These are phyloP conservation scores for Colletotrichum sp. DNA, from an alignment of 2,329 filamentous ascomycete genomes.

Conservation along the genomic window DNA sequence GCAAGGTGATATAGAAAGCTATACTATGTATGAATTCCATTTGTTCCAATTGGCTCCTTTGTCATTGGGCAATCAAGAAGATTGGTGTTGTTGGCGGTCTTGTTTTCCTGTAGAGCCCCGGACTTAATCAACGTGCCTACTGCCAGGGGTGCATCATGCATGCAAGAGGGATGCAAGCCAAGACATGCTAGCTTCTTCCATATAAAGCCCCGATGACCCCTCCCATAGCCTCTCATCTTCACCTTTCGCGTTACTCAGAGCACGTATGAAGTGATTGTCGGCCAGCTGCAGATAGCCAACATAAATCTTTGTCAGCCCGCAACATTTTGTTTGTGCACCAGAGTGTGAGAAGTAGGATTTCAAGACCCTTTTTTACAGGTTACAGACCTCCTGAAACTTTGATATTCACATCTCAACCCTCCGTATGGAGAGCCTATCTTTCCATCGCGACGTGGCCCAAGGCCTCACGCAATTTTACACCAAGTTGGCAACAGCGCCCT, in stretches of 20 bases:
- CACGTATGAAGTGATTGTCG: not conserved
- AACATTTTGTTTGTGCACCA: not conserved
- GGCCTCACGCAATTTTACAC: not conserved
- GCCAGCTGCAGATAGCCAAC: not conserved
- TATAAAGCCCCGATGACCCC: not conserved
- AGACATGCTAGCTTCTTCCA: not conserved
- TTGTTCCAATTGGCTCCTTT: not conserved
- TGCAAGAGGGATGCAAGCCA: not conserved
- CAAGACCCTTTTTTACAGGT: not conserved
- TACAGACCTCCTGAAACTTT: not conserved
- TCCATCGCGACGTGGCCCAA: not conserved
- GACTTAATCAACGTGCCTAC: not conserved
- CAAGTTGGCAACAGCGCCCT: not conserved
- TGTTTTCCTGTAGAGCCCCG: not conserved
- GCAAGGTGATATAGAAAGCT: no score
- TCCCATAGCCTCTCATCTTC: not conserved
- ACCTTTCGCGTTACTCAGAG: not conserved
- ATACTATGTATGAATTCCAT: no score
- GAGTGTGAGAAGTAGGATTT: not conserved
- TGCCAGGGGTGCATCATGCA: not conserved
- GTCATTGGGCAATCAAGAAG: not conserved
- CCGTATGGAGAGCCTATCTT: not conserved
- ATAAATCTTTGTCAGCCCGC: not conserved
- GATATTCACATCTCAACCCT: not conserved
- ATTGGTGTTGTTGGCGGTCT: not conserved